Evolutionary conservation across 108 stramenopile genomes (phyloP), one percentile per base, ranked within the genome.

Genomic region (Skeletonema grethae): DNA sequence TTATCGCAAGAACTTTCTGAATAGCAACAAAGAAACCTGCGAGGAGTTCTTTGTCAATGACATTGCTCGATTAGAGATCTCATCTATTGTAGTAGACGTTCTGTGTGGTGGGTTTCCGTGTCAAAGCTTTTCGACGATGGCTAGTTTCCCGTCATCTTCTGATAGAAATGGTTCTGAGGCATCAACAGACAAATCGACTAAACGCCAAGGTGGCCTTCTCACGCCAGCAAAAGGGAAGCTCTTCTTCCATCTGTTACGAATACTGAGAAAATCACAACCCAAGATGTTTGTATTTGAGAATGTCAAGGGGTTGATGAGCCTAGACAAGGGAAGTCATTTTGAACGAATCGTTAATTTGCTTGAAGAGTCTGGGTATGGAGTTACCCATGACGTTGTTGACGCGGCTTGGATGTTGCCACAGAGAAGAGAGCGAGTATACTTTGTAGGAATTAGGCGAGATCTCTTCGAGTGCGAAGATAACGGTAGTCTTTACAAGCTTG

Each of bases 91-190:
- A 0, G 39, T 39, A 6, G 73, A 74, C 73, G 36, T 78, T 34
- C 18, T 74, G 18, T 57, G 39, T 30, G 77, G 72, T 22, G 72
- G 72, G 2, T 78, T 78, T 39, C 72, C 77, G 7, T 78, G 77
- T 39, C 77, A 78, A 45, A 45, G 46, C 60, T 78, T 78, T 57
- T 73, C 65, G 4, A 70, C 69, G 7, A 35, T 68, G 43, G 78
- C 67, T 13, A 68, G 31, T 46, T 75, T 35, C 48, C 68, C 72
- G 31, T 13, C 22, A 11, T 35, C 25, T 18, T 15, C 13, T 29
- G 36, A 60, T 12, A 41, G 38, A 28, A 15, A 9, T 30, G 3
- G 38, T 31, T 41, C 6, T 0, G 39, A 59, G 38, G 29, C 25
- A 15, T 31, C 31, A 12, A 24, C n/a, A 16, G 31, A 31, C 39